Base-by-base conservation (phyloP, 371 early-diverging fungal genomes). In the Mortierella sp. region DNA sequence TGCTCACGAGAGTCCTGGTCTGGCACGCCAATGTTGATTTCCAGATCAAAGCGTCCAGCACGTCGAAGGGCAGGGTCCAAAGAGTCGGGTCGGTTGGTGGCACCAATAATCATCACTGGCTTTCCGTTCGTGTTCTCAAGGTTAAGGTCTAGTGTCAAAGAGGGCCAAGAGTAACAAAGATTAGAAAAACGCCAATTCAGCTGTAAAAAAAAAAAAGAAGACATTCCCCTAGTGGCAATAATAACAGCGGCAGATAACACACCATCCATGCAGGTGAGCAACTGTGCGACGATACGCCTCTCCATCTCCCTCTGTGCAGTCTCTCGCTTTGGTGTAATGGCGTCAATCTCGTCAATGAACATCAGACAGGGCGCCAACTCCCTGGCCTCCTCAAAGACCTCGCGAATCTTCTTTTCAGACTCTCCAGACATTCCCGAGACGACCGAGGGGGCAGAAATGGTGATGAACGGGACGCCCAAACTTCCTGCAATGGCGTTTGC, bases 321-420 rank as follows among this genome's bases (percentile, higher is more conserved):
- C 78, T 99, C 99, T 80, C 99, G 93, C 87, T 99, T 99, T 9
- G 99, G 99, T n/a, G 99, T 99, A 67, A 99, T 98, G 5, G 99
- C 98, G 85, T 99, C 99, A 66, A 99, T 99, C 86, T 99, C 99
- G 86, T 99, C 99, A 73, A 99, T 99, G 82, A 99, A 99, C 66
- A 99, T 87, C 37, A 99, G 87, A 85, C 99, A 96, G 0, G 99
- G 99, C 14, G 99, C 96, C 68, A 92, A 86, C 5, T 89, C 92
- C 81, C 88, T 95, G 16, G 99, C 99, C 78, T 98, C 97, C 44
- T 98, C 96, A 90, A 99, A 99, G 0, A 99, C 94, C 74, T 99
- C 99, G 67, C 99, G 92, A 29, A 99, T 93, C 90, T 99, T 99
- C 82, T 97, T 97, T 86, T 99, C 99, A 10, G 98, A 98, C 87